Evolutionary conservation across 768 basidiomycete species (phyloP).

Genomic region (Calocybe gangraenosa): DNA sequence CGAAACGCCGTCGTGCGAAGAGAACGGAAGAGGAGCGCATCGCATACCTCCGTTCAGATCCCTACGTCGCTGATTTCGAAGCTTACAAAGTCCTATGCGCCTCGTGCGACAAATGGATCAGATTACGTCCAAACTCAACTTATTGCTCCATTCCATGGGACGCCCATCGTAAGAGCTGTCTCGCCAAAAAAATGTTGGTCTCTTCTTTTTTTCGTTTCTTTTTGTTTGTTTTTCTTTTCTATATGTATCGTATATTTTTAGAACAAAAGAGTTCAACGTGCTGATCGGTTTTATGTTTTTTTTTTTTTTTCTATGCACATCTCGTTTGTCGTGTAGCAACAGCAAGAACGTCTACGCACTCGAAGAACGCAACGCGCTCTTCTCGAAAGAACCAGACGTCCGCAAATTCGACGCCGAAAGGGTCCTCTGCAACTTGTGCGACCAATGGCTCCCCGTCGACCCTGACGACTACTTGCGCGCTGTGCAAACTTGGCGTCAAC

Average conservation of each 20-base stretch:
- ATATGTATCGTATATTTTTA: not conserved
- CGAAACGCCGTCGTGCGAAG: conserved; percentile 69
- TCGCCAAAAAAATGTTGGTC: conserved; percentile 72
- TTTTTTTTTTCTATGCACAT: too few relatives aligned
- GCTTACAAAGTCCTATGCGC: conserved; percentile 77
- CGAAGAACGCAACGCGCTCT: conserved; percentile 54
- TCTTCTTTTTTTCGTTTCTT: not conserved
- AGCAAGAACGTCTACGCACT: conserved; percentile 54
- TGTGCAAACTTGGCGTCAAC: conserved; percentile 62
- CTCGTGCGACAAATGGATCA: conserved; percentile 82
- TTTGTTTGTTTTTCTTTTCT: too few relatives aligned
- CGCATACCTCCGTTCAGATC: conserved; percentile 63
- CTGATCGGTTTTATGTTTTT: conserved; percentile 1
- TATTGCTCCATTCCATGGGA: conserved; percentile 90
- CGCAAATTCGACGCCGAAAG: conserved; percentile 74
- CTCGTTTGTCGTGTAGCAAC: conserved; percentile 19
- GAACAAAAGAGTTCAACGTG: not conserved
- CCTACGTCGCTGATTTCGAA: conserved; percentile 78
- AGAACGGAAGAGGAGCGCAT: conserved; percentile 77
- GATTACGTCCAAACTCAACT: conserved; percentile 80
- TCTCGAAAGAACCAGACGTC: conserved; percentile 65
- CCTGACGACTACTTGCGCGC: conserved; percentile 58
- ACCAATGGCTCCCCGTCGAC: conserved; percentile 60
- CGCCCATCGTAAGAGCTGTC: conserved; percentile 77
- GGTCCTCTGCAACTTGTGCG: conserved; percentile 65